phyloP scores from a whole-genome alignment of 768 basidiomycete species.

The Lactarius trivialis region DNA sequence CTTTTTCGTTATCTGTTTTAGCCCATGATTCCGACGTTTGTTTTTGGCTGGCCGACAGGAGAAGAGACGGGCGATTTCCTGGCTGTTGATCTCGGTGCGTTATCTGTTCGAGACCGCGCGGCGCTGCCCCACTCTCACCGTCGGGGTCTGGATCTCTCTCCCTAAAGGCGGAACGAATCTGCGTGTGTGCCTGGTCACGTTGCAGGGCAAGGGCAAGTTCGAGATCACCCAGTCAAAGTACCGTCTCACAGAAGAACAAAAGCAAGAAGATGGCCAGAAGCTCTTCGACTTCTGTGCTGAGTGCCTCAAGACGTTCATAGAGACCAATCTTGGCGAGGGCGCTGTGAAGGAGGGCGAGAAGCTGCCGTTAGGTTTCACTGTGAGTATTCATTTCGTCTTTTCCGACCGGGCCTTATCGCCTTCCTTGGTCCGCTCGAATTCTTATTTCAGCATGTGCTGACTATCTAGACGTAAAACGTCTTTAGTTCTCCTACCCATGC shows the following conservation, averaged over 20 bases:
- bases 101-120: constrained; percentile 3
- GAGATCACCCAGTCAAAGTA: constrained; percentile 98
- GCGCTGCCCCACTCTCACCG: background rate
- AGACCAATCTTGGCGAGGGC: constrained; percentile 56
- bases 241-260: constrained; percentile 94
- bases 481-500: constrained; percentile 92
- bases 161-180: constrained; percentile 84
- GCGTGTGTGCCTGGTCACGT: constrained; percentile 93
- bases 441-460: constrained; percentile 16
- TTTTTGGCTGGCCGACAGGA: constrained; percentile 93
- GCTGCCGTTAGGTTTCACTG: constrained; percentile 90
- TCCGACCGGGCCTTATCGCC: constrained; percentile 14
- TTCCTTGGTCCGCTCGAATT: constrained; percentile 9
- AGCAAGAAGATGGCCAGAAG: constrained; percentile 92
- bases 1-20: constrained; percentile 26
- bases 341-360: constrained; percentile 46
- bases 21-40: constrained; percentile 97
- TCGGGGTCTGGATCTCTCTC: background rate
- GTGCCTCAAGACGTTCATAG: constrained; percentile 83
- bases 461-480: constrained; percentile 10
- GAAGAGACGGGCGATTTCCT: constrained; percentile 85
- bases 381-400: constrained; percentile 36
- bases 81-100: constrained; percentile 75
- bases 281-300: constrained; percentile 98
- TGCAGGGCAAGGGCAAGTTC: constrained; percentile 92